Conservation (phyloP, 805 yeast genomes). For the Cyberlindnera lachancei region DNA sequence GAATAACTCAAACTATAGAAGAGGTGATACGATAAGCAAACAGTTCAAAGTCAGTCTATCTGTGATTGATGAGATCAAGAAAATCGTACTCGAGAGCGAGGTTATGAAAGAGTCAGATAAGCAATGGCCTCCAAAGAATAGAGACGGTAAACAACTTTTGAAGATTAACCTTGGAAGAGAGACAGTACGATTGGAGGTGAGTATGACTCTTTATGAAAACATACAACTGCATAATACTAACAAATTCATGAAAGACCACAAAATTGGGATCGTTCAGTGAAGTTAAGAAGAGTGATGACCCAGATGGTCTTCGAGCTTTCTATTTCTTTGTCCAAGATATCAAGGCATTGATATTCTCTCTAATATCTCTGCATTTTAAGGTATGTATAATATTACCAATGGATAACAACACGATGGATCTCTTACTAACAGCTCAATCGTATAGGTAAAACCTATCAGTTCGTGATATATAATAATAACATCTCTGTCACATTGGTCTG, state of each 20-base stretch:
- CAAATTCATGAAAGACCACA: slow-evolving; percentile 18
- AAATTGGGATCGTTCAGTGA: slow-evolving; percentile 34
- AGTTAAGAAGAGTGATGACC: slow-evolving; percentile 32
- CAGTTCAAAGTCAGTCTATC: slow-evolving; percentile 27
- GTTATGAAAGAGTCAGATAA: slow-evolving; percentile 31
- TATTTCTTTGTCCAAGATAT: slow-evolving; percentile 37
- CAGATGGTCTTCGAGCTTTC: slow-evolving; percentile 37
- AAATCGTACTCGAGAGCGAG: slow-evolving; percentile 31
- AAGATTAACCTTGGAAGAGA: slow-evolving; percentile 31
- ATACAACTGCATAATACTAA: background rate
- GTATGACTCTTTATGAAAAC: background rate
- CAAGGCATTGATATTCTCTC: slow-evolving; percentile 35
- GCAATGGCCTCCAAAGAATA: slow-evolving; percentile 33
- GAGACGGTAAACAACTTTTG: slow-evolving; percentile 35
- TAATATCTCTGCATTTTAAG: slow-evolving; percentile 35
- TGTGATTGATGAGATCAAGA: slow-evolving; percentile 28
- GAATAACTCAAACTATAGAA: slow-evolving; percentile 39
- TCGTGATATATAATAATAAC: too few species aligned
- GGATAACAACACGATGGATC: too few species aligned
- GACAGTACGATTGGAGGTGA: slow-evolving; percentile 21
- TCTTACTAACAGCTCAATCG: too few species aligned
- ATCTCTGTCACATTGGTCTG: too few species aligned
- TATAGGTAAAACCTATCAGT: too few species aligned
- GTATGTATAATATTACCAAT: too few species aligned
- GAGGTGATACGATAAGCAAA: slow-evolving; percentile 34